phyloP scores from a whole-genome alignment of 1,284 basidiomycete genomes.

The Austroboletus niveus region DNA sequence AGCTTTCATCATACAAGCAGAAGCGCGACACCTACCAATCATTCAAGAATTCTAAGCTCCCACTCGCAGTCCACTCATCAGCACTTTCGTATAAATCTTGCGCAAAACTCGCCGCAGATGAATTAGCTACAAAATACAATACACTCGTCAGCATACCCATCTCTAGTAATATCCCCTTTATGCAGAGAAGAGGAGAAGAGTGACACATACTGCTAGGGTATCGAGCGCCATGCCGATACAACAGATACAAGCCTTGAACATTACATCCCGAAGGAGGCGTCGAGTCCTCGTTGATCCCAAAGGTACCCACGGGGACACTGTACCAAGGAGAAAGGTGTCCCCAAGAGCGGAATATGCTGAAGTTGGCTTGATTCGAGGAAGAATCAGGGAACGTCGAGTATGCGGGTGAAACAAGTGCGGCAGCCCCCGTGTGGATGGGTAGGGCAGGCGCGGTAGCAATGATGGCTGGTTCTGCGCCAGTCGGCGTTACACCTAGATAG shows the following conservation, averaged over 20 bases:
- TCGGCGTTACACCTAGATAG: constrained; percentile 79
- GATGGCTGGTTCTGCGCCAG: constrained; percentile 78
- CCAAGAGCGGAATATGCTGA: constrained; percentile 74
- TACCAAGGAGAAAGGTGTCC: constrained; percentile 87
- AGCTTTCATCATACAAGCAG: neutral
- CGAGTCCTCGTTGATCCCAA: constrained; percentile 72
- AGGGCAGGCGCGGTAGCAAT: constrained; percentile 75
- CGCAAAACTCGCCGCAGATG: neutral
- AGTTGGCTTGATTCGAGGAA: constrained; percentile 31
- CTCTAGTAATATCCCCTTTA: too few relatives aligned
- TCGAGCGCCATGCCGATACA: constrained; percentile 80
- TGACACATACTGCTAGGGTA: constrained; percentile 68
- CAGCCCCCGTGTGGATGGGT: constrained; percentile 68
- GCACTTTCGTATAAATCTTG: neutral
- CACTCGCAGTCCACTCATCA: neutral
- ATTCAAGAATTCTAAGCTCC: constrained; percentile 26
- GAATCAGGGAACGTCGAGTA: constrained; percentile 14
- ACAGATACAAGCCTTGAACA: constrained; percentile 70
- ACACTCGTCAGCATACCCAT: too few relatives aligned
- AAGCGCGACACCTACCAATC: constrained; percentile 51
- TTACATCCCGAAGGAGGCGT: constrained; percentile 67
- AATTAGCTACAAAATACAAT: neutral
- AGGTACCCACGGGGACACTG: constrained; percentile 63
- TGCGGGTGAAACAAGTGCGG: constrained; percentile 58
- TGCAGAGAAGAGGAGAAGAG: neutral